Base-by-base conservation (phyloP, 1,284 basidiomycete genomes). In the Cryptococcus neoformans region DNA sequence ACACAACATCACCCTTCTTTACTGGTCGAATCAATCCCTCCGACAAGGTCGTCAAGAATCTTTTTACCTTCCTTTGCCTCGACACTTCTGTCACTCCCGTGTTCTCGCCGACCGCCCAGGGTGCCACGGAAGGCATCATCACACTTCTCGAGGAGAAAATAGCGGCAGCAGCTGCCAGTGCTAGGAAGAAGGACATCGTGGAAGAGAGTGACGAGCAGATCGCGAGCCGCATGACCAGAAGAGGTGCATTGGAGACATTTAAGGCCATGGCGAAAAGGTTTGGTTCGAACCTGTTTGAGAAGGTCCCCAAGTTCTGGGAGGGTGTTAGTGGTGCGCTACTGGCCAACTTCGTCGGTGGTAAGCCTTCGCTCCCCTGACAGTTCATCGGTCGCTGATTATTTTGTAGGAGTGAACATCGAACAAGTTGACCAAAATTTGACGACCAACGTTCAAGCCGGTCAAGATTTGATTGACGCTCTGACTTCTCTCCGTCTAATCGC, bases 11-110 rank as follows among this genome's bases (percentile, higher is more conserved):
- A 76, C 85, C 68, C 78, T 86, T 67, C 66, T 81, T 63, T 82
- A 85, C 74, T 82, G 65, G 72, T 28, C 70, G 76, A 28, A 69
- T 79, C 54, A 82, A 83, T 57, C 83, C 83, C 80, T 66, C 89
- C 83, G 91, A 94, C 69, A 99, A 99, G 81, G 93, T 99, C 55
- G 86, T 99, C 67, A 93, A 93, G 80, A 99, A 99, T 72, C 84
- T 99, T 4, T 95, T 92, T 78, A 94, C 92, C 0, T 99, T 99
- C 78, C 81, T 99, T 5, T 99, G 95, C 76, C 90, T 92, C 70
- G 96, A 99, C 73, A 83, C 85, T 11, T 85, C 88, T 35, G 84
- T 88, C 56, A 97, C 94, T 0, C 93, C 95, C 1, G 88, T 95
- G 2, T 99, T 98, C 74, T 82, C 54, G 0, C 49, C 59, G 8